Percentiles rank a stretch among this genome's conserved stretches.
phyloP scores from a whole-genome alignment of 352 stramenopile genomes.

The Aphanomyces invadans region DNA sequence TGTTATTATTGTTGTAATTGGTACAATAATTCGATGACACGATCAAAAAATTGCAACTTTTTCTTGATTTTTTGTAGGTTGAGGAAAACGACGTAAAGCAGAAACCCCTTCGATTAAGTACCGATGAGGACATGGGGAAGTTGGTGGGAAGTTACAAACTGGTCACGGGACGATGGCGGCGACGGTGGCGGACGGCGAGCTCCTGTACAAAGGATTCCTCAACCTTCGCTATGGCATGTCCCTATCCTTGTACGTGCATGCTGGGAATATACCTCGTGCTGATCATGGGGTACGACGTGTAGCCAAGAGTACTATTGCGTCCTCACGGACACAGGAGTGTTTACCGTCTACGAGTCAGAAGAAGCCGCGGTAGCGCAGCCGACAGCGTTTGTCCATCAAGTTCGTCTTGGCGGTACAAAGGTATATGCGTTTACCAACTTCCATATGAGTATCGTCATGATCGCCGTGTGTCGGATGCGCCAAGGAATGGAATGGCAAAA shows the following conservation, averaged over 20 bases:
- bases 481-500: conserved; percentile 23
- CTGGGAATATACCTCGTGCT: too few relatives aligned
- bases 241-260: conserved; percentile 17
- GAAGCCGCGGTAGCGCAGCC: not conserved
- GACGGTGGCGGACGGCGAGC: conserved; percentile 2
- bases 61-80: too few relatives aligned
- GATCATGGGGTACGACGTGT: too few relatives aligned
- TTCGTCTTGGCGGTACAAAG: conserved; percentile 4
- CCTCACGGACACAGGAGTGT: conserved; percentile 19
- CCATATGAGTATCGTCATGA: too few relatives aligned
- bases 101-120: too few relatives aligned
- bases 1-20: too few relatives aligned
- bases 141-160: not conserved
- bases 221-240: conserved; percentile 10
- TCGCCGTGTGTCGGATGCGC: too few relatives aligned
- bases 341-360: conserved; percentile 16
- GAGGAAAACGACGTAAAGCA: too few relatives aligned
- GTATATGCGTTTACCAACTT: too few relatives aligned
- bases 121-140: not conserved
- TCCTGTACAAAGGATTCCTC: conserved; percentile 19
- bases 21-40: too few relatives aligned
- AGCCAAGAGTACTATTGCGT: conserved; percentile 24
- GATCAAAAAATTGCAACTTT: too few relatives aligned
- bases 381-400: conserved; percentile 5
- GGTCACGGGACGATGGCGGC: not conserved